phyloP scores from a whole-genome alignment of 805 yeast genomes.

The Nakazawaea wickerhamii region DNA sequence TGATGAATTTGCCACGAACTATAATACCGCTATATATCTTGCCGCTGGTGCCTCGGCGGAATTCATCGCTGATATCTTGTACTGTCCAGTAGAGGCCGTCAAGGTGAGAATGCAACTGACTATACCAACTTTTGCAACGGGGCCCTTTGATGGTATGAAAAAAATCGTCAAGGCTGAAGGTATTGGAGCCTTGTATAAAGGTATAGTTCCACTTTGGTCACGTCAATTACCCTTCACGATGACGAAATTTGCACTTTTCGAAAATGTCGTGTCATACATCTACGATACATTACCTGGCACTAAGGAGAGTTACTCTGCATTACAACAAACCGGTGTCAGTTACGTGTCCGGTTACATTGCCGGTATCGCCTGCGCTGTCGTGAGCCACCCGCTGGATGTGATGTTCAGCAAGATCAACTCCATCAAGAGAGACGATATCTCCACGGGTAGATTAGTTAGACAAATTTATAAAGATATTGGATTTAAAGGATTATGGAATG shows the following conservation, averaged over 20 bases:
- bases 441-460: background rate
- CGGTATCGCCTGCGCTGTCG: conserved; percentile 13
- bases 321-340: conserved; percentile 11
- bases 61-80: conserved; percentile 77
- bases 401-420: conserved; percentile 13
- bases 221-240: conserved; percentile 14
- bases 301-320: conserved; percentile 9
- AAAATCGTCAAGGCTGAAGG: conserved; percentile 89
- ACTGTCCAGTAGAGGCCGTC: conserved; percentile 95
- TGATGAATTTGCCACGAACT: conserved; percentile 61
- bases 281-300: conserved; percentile 9
- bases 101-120: conserved; percentile 93
- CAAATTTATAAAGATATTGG: conserved; percentile 13
- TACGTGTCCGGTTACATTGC: conserved; percentile 12
- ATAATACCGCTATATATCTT: conserved; percentile 24
- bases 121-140: conserved; percentile 75
- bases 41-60: conserved; percentile 98
- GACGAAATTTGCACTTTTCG: conserved; percentile 13
- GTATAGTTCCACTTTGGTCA: conserved; percentile 40
- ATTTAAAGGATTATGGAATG: conserved; percentile 14
- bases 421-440: background rate
- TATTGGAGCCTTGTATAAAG: conserved; percentile 83
- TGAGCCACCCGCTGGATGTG: conserved; percentile 12
- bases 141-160: conserved; percentile 86
- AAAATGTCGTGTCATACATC: conserved; percentile 11